Base-by-base conservation (phyloP, 352 stramenopile genomes). In the Pythium myriotylum region DNA sequence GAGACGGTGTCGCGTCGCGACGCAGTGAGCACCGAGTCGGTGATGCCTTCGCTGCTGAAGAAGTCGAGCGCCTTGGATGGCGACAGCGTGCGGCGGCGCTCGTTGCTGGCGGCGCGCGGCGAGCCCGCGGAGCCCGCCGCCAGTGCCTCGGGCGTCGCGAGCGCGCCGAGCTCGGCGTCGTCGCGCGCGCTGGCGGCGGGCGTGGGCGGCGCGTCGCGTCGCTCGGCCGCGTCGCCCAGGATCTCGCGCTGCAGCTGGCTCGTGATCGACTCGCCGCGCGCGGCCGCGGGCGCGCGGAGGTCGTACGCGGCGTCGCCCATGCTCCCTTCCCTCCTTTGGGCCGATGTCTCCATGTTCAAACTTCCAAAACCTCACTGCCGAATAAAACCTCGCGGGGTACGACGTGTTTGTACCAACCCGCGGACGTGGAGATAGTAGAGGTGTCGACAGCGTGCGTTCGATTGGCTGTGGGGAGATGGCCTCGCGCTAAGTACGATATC, bases 181-280 rank as follows among this genome's bases (percentile, higher is more conserved):
- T 29, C 27, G 45, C 23, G 23, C 23, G 23, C 22, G 45, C 2
- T 24, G 45, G 23, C 42, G 42, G 23, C 8, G 45, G 16, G 32
- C 32, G 45, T 41, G 5, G 33, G 33, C 20, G 42, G 14, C 19
- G 39, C 23, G 3, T 41, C 2, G 19, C 9, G 1, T 46, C 19
- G 3, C 17, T 0, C 19, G 10, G 43, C 54, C 6, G 60, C 42
- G 19, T 79, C 67, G 42, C 69, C 67, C 49, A 89, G 62, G 27
- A 91, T 84, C 68, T 88, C 77, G 35, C 77, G 77, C 74, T 88
- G 81, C 41, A 88, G 66, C 60, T 83, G 73, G 46, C 72, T 78
- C 8, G 76, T 80, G 57, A 89, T 74, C 26, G 72, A 86, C 22
- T 87, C 81, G 33, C 65, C 49, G 16, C 62, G 67, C n/a, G 57